A percentile compares a stretch with the other conserved stretches of the same genome.
Evolutionary conservation across 2,329 filamentous ascomycete species (phyloP).

Genomic region (Alternaria arborescens): DNA sequence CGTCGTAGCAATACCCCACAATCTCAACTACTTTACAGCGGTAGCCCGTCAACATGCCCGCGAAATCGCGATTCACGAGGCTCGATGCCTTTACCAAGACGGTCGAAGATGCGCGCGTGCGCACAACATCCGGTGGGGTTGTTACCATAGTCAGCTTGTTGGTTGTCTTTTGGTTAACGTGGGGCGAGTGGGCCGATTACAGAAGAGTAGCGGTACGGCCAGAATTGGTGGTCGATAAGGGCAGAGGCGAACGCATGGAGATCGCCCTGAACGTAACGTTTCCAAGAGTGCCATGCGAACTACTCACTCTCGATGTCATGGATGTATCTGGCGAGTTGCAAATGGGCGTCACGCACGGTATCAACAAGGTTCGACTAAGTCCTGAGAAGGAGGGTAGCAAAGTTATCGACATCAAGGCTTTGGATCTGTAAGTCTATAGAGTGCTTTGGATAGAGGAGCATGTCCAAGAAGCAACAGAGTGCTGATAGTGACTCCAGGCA

Average conservation of each 20-base stretch:
- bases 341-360: constrained; percentile 89
- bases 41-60: constrained; percentile 68
- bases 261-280: constrained; percentile 98
- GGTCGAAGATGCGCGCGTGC: constrained; percentile 94
- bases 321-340: constrained; percentile 98
- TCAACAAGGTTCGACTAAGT: constrained; percentile 86
- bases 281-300: constrained; percentile 90
- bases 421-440: constrained; percentile 48
- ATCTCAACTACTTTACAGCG: constrained; percentile 18
- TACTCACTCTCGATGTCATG: constrained; percentile 98
- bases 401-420: constrained; percentile 47
- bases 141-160: constrained; percentile 92
- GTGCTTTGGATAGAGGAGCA: background rate
- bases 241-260: constrained; percentile 97
- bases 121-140: constrained; percentile 93
- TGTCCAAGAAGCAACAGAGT: background rate
- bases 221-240: constrained; percentile 95
- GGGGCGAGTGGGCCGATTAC: constrained; percentile 97
- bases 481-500: constrained; percentile 60
- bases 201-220: constrained; percentile 84
- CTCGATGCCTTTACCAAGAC: constrained; percentile 99
- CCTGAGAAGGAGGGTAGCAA: constrained; percentile 76
- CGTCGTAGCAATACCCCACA: background rate
- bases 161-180: constrained; percentile 85
- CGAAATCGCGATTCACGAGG: constrained; percentile 93